phyloP scores from a whole-genome alignment of 345 rosid genomes.

The Citrus cavaleriei region DNA sequence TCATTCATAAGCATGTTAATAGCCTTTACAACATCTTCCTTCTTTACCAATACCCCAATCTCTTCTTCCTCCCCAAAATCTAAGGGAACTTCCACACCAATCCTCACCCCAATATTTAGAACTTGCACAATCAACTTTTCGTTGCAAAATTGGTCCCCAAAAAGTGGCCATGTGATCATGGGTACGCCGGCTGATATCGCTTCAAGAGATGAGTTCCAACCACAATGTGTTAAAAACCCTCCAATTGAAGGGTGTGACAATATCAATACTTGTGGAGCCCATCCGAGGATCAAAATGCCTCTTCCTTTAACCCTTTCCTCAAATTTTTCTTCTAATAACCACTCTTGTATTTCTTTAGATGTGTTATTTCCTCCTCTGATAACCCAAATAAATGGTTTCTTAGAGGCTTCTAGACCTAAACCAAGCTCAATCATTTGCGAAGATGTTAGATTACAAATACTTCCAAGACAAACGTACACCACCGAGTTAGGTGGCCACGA shows the following conservation, averaged over 20 bases:
- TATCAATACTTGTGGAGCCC: slow-evolving; percentile 38
- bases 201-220: slow-evolving; percentile 35
- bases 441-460: background rate
- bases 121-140: slow-evolving; percentile 27
- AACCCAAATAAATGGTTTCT: slow-evolving; percentile 29
- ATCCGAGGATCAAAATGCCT: slow-evolving; percentile 25
- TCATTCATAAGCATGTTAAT: slow-evolving; percentile 18
- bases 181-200: slow-evolving; percentile 24
- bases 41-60: slow-evolving; percentile 18
- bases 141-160: slow-evolving; percentile 28
- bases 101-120: slow-evolving; percentile 17
- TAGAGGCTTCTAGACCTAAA: slow-evolving; percentile 26
- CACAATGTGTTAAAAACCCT: slow-evolving; percentile 36
- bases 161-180: slow-evolving; percentile 32
- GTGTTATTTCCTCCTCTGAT: background rate
- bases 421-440: slow-evolving; percentile 25
- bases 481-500: background rate
- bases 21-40: slow-evolving; percentile 16
- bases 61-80: slow-evolving; percentile 22
- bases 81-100: slow-evolving; percentile 14
- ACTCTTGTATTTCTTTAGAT: slow-evolving; percentile 7
- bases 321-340: slow-evolving; percentile 12
- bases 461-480: slow-evolving; percentile 14
- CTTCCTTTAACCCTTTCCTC: slow-evolving; percentile 24
- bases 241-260: slow-evolving; percentile 33